phyloP scores from a whole-genome alignment of 2,329 filamentous ascomycete species.

The Botrytis paeoniae region DNA sequence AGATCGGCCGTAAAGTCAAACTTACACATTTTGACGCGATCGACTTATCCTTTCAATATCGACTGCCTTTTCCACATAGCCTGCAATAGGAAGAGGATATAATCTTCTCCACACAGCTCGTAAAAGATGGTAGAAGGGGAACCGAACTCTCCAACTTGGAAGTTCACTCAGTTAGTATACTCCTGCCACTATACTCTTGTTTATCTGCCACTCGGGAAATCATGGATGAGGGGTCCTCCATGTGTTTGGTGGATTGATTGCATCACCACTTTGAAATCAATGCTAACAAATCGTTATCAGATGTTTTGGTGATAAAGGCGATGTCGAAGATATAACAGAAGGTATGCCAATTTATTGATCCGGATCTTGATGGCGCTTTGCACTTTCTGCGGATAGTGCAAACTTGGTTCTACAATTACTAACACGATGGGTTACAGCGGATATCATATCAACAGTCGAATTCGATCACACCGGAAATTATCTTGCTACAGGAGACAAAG shows the following conservation, averaged over 20 bases:
- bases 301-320: constrained; percentile 99
- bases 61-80: constrained; percentile 5
- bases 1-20: constrained; percentile 18
- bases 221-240: not conserved
- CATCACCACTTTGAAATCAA: not conserved
- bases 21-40: constrained; percentile 29
- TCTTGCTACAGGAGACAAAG: constrained; percentile 85
- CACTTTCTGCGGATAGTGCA: not conserved
- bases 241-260: constrained; percentile 13
- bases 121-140: constrained; percentile 94
- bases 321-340: constrained; percentile 66
- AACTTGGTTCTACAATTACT: constrained; percentile 18
- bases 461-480: constrained; percentile 91
- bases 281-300: constrained; percentile 48
- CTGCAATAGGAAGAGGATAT: constrained; percentile 30
- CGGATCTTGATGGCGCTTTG: not conserved
- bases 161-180: constrained; percentile 79
- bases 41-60: constrained; percentile 23
- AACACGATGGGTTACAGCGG: constrained; percentile 51
- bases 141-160: constrained; percentile 94
- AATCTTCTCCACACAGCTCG: constrained; percentile 36
- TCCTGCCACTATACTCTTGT: not conserved
- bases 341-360: constrained; percentile 28
- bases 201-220: not conserved
- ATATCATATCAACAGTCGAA: constrained; percentile 89